These are phyloP conservation scores for Neoboletus magnificus DNA, from an alignment of 768 basidiomycete genomes.

Conservation along the genomic window DNA sequence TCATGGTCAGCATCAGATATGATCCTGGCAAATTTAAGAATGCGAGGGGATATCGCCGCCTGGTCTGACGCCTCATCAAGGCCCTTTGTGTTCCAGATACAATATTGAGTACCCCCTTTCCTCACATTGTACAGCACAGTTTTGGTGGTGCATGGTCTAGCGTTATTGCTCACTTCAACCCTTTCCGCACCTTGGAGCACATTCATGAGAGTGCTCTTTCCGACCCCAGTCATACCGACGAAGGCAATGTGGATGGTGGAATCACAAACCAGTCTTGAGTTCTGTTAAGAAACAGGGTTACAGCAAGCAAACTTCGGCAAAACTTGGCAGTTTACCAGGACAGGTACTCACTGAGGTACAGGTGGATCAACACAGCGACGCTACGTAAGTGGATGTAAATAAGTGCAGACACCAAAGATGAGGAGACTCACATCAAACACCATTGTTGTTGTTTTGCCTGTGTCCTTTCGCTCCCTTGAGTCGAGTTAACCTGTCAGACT, in stretches of 20 bases:
- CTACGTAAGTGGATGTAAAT: not conserved
- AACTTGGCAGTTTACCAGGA: not conserved
- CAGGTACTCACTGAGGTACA: not conserved
- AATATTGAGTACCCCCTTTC: slow-evolving; percentile 1
- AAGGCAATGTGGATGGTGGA: slow-evolving; percentile 15
- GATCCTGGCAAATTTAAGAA: not conserved
- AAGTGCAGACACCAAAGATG: not conserved
- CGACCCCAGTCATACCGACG: slow-evolving; percentile 23
- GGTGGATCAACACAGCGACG: not conserved
- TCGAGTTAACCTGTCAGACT: not conserved
- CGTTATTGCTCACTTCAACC: slow-evolving; percentile 15
- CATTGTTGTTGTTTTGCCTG: not conserved
- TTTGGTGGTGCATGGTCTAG: slow-evolving; percentile 15
- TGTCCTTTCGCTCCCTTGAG: not conserved
- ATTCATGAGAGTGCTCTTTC: slow-evolving; percentile 28
- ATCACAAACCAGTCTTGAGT: too few species aligned
- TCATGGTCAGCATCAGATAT: slow-evolving; percentile 14
- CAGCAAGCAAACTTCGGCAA: not conserved
- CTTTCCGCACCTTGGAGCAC: slow-evolving; percentile 12
- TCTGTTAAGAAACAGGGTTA: not conserved
- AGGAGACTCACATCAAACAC: not conserved
- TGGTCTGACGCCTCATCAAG: slow-evolving; percentile 17
- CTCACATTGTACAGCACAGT: slow-evolving; percentile 5
- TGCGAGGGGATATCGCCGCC: not conserved
- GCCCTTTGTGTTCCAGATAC: slow-evolving; percentile 26